These are phyloP conservation scores for Neurospora africana DNA, from an alignment of 495 filamentous ascomycete species.

Conservation along the genomic window DNA sequence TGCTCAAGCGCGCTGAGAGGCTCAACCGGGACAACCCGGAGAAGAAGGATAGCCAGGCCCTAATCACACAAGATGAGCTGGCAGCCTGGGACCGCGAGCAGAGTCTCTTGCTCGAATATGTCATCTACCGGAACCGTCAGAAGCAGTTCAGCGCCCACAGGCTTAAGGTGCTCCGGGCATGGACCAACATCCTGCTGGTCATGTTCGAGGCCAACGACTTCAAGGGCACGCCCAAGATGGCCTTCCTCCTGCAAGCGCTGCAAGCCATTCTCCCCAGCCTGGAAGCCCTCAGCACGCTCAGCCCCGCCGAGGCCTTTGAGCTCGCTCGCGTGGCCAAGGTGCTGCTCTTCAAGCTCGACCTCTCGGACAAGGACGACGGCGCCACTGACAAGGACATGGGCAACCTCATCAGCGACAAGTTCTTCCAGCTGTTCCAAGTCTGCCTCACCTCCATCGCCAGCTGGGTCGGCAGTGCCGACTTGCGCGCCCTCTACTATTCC, in stretches of 20 bases:
- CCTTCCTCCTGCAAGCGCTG: slow-evolving; percentile 72
- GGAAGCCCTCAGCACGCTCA: slow-evolving; percentile 56
- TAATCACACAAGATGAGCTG: slow-evolving; percentile 47
- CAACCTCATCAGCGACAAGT: slow-evolving; percentile 72
- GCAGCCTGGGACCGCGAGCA: slow-evolving; percentile 49
- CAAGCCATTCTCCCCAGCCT: slow-evolving; percentile 80
- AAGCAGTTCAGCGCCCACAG: slow-evolving; percentile 47
- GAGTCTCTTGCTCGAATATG: slow-evolving; percentile 40
- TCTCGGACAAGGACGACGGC: slow-evolving; percentile 29
- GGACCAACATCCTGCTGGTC: slow-evolving; percentile 71
- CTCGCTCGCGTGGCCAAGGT: slow-evolving; percentile 68
- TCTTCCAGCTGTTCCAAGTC: slow-evolving; percentile 82
- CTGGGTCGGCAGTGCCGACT: slow-evolving; percentile 52
- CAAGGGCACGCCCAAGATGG: slow-evolving; percentile 51
- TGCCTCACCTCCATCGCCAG: slow-evolving; percentile 64
- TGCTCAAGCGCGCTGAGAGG: slow-evolving; percentile 43
- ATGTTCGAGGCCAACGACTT: slow-evolving; percentile 69
- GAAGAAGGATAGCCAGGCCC: slow-evolving; percentile 27
- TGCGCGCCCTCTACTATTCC: slow-evolving; percentile 77
- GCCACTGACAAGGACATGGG: slow-evolving; percentile 40
- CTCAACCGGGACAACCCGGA: neutral
- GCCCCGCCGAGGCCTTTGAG: slow-evolving; percentile 54
- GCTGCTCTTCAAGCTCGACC: slow-evolving; percentile 62
- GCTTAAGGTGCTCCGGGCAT: slow-evolving; percentile 58
- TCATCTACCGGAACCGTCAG: slow-evolving; percentile 54